Evolutionary conservation across 257 asterid genomes (phyloP).

Genomic region (Prunella vulgaris): DNA sequence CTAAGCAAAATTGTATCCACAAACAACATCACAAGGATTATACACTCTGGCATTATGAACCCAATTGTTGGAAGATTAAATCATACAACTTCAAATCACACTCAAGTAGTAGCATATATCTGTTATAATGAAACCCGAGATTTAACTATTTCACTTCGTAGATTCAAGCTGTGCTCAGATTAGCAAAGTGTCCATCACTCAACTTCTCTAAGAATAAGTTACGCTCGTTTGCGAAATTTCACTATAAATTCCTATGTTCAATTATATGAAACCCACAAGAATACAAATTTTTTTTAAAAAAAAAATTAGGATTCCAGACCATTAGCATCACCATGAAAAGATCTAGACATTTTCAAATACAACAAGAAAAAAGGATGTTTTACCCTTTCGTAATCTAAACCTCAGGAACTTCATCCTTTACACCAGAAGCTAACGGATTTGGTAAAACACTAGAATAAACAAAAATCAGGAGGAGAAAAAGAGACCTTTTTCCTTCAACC

Average conservation of each 20-base stretch:
- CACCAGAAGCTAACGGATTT: background rate
- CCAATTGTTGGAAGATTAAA: background rate
- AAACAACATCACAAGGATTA: background rate
- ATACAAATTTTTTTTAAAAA: background rate
- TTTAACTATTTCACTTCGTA: background rate
- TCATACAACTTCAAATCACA: background rate
- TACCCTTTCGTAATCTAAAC: background rate
- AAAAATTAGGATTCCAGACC: background rate
- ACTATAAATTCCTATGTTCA: background rate
- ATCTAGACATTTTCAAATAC: background rate
- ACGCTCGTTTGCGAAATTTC: background rate
- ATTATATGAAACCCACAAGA: background rate
- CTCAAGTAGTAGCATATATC: background rate
- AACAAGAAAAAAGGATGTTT: background rate
- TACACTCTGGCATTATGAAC: background rate
- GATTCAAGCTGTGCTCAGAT: background rate
- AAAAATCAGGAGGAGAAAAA: background rate
- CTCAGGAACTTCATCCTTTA: background rate
- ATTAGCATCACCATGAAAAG: background rate
- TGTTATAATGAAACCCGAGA: background rate
- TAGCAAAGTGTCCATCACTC: background rate
- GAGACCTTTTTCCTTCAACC: background rate
- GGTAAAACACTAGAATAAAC: background rate
- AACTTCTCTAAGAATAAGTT: background rate
- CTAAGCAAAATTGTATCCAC: conserved; percentile 1